Base-by-base conservation (phyloP, 176 grass and related monocot genomes). In the Eremochloa ophiuroides region DNA sequence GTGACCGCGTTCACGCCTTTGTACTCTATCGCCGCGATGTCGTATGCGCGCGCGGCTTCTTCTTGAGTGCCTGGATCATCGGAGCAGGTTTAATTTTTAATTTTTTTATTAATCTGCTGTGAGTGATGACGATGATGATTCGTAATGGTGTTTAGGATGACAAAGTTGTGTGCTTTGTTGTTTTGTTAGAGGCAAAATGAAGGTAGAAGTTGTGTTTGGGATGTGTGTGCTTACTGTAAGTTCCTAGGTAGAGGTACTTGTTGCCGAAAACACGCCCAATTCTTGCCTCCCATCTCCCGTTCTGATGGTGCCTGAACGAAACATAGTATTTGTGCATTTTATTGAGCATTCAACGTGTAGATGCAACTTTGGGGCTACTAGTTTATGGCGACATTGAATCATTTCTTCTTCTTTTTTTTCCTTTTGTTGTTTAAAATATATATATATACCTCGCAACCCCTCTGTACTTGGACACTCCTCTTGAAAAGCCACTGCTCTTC, bases 21-120 rank as follows among this genome's bases (percentile, higher is more conserved):
- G 83, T 94, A 94, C 66, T 94, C 92, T n/a, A 94, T 87, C 13
- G 92, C 92, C 0, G 92, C 92, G 30, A 91, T 87, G 84, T 94
- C 92, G 42, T 94, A 91, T 0, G 89, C 89, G 0, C 77, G 86
- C 22, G 92, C 92, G 4, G 92, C 92, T 13, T 94, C 89, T 28
- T 94, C 92, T 47, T 94, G 92, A 13, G 92, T 91, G 42, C 86
- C 91, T 93, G 81, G 0, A 42, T n/a, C n/a, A n/a, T 34, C 0
- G 42, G 50, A 53, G 7, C 2, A 55, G 18, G 50, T n/a, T 53
- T 53, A 50, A 18, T 22, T 16, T 16, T 17, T 47, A n/a, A n/a
- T n/a, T n/a, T n/a, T 47, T 47, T 47, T 16, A 5, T 16, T 47
- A 47, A 47, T 47, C 43, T 47, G 17, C 4, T 47, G 44, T 47